These are phyloP conservation scores for Psidium friedrichsthalianum DNA, from an alignment of 345 rosid species.

Conservation along the genomic window DNA sequence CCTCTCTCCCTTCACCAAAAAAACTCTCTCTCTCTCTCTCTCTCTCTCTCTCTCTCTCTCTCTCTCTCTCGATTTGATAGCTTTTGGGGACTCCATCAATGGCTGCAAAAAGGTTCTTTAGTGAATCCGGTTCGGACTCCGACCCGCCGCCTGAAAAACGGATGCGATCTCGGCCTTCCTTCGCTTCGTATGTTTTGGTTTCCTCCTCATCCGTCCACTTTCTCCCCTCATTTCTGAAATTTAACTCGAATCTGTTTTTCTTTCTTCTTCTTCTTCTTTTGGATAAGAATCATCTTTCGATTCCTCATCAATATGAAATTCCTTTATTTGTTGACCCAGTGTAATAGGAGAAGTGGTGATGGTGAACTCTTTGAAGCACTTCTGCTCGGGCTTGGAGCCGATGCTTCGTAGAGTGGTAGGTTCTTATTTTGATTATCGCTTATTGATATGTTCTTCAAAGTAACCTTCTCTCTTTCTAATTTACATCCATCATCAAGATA, in stretches of 20 bases:
- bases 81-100: slow-evolving; percentile 10
- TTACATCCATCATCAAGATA: background rate
- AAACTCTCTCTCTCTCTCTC: background rate
- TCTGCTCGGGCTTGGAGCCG: slow-evolving; percentile 65
- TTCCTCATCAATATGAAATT: background rate
- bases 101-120: slow-evolving; percentile 50
- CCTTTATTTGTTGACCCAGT: slow-evolving; percentile 17
- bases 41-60: background rate
- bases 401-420: slow-evolving; percentile 75
- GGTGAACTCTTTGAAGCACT: slow-evolving; percentile 31
- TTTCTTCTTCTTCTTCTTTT: background rate
- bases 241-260: background rate
- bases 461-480: background rate
- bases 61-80: background rate
- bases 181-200: slow-evolving; percentile 51
- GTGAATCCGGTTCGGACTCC: slow-evolving; percentile 27
- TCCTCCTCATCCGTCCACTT: background rate
- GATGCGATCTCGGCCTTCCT: slow-evolving; percentile 34
- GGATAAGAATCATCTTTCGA: background rate
- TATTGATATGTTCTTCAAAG: background rate
- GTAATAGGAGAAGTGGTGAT: slow-evolving; percentile 40
- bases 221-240: background rate
- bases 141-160: slow-evolving; percentile 46
- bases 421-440: background rate
- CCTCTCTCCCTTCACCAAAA: background rate